phyloP scores from a whole-genome alignment of 140 eudicot species.

The Cichorium intybus region DNA sequence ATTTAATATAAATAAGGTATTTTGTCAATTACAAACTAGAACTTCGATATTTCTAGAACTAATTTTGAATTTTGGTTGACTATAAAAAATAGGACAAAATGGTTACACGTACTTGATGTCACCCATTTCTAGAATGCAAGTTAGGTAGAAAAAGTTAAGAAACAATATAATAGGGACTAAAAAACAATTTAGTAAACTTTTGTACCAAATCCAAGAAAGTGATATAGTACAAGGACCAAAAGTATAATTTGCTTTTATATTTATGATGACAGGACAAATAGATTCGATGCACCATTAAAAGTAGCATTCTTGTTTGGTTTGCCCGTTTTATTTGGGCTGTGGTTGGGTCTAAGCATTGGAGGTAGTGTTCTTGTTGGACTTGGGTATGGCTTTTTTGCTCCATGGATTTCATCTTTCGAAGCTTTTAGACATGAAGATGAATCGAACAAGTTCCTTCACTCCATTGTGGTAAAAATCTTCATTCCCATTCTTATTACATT shows the following conservation, averaged over 20 bases:
- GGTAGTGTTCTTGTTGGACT: slow-evolving; percentile 85
- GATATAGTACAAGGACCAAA: not conserved
- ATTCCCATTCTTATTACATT: not conserved
- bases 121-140: no score
- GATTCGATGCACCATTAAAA: slow-evolving; percentile 78
- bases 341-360: slow-evolving; percentile 81
- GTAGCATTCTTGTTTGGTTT: slow-evolving; percentile 74
- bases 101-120: no score
- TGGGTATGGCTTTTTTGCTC: slow-evolving; percentile 95
- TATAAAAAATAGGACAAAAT: no score
- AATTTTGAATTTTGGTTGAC: not conserved
- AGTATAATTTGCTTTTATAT: not conserved
- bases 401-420: slow-evolving; percentile 92
- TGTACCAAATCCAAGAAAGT: not conserved
- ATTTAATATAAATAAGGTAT: no score
- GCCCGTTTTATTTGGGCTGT: slow-evolving; percentile 79
- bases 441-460: slow-evolving; percentile 64
- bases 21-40: no score
- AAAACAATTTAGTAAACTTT: not conserved
- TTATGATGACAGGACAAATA: slow-evolving; percentile 49
- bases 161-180: no score
- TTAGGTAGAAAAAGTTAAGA: not conserved
- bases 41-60: no score
- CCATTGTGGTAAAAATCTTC: slow-evolving; percentile 65
- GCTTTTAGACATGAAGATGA: slow-evolving; percentile 84